Evolutionary conservation across 495 filamentous ascomycete species (phyloP).

Genomic region (Aspergillus heteromorphus): DNA sequence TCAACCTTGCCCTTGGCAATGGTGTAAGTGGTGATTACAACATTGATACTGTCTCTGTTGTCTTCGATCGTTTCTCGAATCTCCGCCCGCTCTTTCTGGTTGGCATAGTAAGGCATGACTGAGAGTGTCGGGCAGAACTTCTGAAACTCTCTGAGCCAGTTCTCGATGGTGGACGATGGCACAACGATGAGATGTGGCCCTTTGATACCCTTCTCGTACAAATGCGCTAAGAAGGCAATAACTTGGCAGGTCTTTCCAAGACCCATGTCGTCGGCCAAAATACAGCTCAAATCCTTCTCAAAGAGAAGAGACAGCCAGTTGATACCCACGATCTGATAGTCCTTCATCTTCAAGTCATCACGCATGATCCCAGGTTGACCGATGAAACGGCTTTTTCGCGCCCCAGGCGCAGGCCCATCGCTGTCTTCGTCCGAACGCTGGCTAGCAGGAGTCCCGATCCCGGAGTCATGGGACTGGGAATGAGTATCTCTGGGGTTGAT

Average conservation of each 20-base stretch:
- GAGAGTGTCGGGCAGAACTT: slow-evolving; percentile 73
- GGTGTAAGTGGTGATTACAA: slow-evolving; percentile 88
- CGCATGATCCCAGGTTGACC: slow-evolving; percentile 71
- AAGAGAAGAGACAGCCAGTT: slow-evolving; percentile 89
- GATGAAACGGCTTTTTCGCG: slow-evolving; percentile 47
- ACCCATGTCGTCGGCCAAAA: slow-evolving; percentile 97
- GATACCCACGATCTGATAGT: slow-evolving; percentile 89
- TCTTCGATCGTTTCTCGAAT: slow-evolving; percentile 63
- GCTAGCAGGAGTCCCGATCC: slow-evolving; percentile 66
- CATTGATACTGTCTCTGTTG: slow-evolving; percentile 62
- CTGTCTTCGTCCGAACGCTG: slow-evolving; percentile 46
- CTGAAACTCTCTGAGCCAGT: slow-evolving; percentile 88
- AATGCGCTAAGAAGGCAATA: slow-evolving; percentile 82
- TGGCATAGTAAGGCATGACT: slow-evolving; percentile 78
- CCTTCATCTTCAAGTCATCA: slow-evolving; percentile 67
- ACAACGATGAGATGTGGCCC: slow-evolving; percentile 88
- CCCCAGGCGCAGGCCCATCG: slow-evolving; percentile 33
- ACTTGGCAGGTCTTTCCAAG: slow-evolving; percentile 97
- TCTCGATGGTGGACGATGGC: slow-evolving; percentile 86
- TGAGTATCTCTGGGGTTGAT: slow-evolving; percentile 38
- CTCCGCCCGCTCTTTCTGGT: slow-evolving; percentile 54
- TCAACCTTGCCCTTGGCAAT: slow-evolving; percentile 61
- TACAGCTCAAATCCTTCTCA: slow-evolving; percentile 70
- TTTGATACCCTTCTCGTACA: slow-evolving; percentile 59
- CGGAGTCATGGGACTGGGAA: slow-evolving; percentile 54